phyloP scores from a whole-genome alignment of 2,329 filamentous ascomycete genomes.

The Sclerotinia nivalis region DNA sequence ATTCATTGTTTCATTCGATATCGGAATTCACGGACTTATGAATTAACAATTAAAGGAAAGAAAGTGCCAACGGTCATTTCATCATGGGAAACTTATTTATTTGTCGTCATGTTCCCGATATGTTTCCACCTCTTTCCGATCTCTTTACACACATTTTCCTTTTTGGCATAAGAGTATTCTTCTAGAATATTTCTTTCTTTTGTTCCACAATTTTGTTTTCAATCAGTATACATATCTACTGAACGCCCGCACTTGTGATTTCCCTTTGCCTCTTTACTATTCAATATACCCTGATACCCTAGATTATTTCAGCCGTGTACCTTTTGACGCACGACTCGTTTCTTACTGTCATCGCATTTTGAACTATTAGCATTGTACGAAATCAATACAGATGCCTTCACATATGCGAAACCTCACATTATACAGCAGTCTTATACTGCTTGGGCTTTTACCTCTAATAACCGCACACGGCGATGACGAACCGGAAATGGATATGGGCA shows the following conservation, averaged over 20 bases:
- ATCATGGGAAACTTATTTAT: slow-evolving; percentile 2
- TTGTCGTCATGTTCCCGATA: background rate
- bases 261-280: background rate
- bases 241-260: slow-evolving; percentile 6
- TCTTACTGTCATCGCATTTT: background rate
- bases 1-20: background rate
- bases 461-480: slow-evolving; percentile 32
- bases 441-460: slow-evolving; percentile 21
- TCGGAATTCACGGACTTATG: background rate
- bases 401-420: slow-evolving; percentile 1
- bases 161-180: slow-evolving; percentile 6
- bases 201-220: slow-evolving; percentile 19
- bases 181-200: slow-evolving; percentile 18
- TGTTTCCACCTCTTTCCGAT: background rate
- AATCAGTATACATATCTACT: slow-evolving; percentile 4
- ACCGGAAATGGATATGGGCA: slow-evolving; percentile 36
- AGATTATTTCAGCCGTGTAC: background rate
- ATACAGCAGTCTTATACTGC: slow-evolving; percentile 23
- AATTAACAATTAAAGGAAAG: no score
- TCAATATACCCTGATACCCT: background rate
- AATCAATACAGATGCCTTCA: slow-evolving; percentile 19
- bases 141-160: background rate
- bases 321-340: background rate
- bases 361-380: background rate
- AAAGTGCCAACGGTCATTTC: no score